A percentile compares a stretch with the other conserved stretches of the same genome.
Evolutionary conservation across 768 basidiomycete species (phyloP).

Genomic region (Mycena pura): DNA sequence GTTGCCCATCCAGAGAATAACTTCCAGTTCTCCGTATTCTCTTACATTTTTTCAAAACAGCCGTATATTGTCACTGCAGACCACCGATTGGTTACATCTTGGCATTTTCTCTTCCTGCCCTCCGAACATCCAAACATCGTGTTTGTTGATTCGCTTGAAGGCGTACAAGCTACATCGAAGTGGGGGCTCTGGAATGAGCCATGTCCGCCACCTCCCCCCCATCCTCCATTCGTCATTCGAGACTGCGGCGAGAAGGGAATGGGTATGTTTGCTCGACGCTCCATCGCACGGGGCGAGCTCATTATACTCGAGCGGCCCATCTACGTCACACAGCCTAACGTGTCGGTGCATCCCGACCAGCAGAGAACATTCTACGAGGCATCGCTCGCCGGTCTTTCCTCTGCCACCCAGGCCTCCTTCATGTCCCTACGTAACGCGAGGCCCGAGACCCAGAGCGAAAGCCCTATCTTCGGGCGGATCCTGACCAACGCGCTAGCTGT

Average conservation of each 20-base stretch:
- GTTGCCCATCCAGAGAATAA: background rate
- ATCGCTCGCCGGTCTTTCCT: slow-evolving; percentile 12
- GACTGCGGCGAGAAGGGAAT: slow-evolving; percentile 7
- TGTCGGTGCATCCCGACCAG: slow-evolving; percentile 1
- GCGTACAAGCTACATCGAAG: slow-evolving; percentile 3
- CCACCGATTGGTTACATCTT: background rate
- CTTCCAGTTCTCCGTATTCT: slow-evolving; percentile 2
- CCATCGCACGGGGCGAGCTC: slow-evolving; percentile 18
- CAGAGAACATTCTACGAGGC: background rate
- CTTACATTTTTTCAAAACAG: background rate
- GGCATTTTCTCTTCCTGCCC: slow-evolving; percentile 11
- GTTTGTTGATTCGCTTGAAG: slow-evolving; percentile 6
- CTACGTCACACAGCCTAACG: slow-evolving; percentile 5
- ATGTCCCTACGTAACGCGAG: slow-evolving; percentile 12
- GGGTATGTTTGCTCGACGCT: slow-evolving; percentile 23
- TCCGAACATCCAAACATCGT: slow-evolving; percentile 10
- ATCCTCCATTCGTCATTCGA: slow-evolving; percentile 12
- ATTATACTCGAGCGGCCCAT: slow-evolving; percentile 24
- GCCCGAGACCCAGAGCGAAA: background rate
- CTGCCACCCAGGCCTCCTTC: slow-evolving; percentile 11
- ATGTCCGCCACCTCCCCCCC: background rate
- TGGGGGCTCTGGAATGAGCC: slow-evolving; percentile 4
- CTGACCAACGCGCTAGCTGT: slow-evolving; percentile 21
- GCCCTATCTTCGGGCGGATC: slow-evolving; percentile 6
- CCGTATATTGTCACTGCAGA: slow-evolving; percentile 14